These are phyloP conservation scores for Neofusicoccum cordaticola DNA, from an alignment of 2,329 filamentous ascomycete genomes.

Conservation along the genomic window DNA sequence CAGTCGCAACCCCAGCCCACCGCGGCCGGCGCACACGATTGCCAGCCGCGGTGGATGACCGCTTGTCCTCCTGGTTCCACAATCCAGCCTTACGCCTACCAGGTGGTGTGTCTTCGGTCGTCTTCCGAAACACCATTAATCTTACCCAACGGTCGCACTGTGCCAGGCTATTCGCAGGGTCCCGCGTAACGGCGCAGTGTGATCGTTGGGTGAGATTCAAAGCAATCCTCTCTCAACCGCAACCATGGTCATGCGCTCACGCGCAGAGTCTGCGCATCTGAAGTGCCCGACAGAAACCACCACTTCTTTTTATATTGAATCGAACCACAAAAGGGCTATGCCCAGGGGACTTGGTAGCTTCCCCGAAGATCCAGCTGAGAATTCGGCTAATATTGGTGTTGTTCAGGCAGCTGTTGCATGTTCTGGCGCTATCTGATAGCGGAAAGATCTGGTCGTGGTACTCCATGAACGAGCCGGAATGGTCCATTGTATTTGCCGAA, in stretches of 20 bases:
- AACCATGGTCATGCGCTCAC: slow-evolving; percentile 60
- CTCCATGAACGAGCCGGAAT: slow-evolving; percentile 38
- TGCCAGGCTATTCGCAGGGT: slow-evolving; percentile 2
- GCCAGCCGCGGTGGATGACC: no score
- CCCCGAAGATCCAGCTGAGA: no score
- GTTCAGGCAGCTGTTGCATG: slow-evolving; percentile 29
- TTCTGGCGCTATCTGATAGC: slow-evolving; percentile 52
- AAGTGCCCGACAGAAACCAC: no score
- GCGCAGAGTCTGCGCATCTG: slow-evolving; percentile 37
- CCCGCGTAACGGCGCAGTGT: neutral
- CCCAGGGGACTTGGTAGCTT: no score
- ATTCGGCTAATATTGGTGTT: no score
- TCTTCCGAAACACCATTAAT: slow-evolving; percentile 10
- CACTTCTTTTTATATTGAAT: no score
- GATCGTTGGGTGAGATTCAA: neutral
- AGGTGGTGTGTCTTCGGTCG: no score
- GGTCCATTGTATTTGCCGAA: slow-evolving; percentile 47
- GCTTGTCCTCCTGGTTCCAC: no score
- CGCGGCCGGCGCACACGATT: no score
- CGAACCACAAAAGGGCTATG: no score
- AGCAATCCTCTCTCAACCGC: slow-evolving; percentile 20
- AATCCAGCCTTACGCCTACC: no score
- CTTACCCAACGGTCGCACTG: slow-evolving; percentile 5
- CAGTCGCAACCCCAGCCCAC: no score
- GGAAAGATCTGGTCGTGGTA: slow-evolving; percentile 56